phyloP scores from a whole-genome alignment of 805 yeast genomes.

The Kuraishia ogatae region DNA sequence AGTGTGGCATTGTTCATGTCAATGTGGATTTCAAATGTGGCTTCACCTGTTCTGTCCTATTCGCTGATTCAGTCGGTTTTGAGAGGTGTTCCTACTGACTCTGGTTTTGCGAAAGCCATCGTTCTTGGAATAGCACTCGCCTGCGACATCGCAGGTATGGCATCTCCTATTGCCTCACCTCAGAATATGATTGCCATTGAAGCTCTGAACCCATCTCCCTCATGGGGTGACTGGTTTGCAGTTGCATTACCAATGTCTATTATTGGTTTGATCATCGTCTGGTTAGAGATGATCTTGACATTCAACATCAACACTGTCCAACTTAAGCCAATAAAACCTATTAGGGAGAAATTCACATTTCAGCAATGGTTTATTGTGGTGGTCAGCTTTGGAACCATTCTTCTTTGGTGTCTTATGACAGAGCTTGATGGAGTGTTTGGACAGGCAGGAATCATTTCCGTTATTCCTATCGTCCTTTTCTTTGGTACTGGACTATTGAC shows the following conservation, averaged over 20 bases:
- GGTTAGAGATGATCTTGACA: slow-evolving; percentile 45
- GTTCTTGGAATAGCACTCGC: slow-evolving; percentile 37
- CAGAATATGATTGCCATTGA: slow-evolving; percentile 48
- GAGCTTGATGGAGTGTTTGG: slow-evolving; percentile 35
- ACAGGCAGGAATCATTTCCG: slow-evolving; percentile 37
- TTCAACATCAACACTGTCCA: slow-evolving; percentile 41
- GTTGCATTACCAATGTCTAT: slow-evolving; percentile 39
- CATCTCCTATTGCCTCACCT: slow-evolving; percentile 46
- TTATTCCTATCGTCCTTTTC: slow-evolving; percentile 37
- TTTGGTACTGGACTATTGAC: slow-evolving; percentile 42
- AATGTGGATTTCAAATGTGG: slow-evolving; percentile 53
- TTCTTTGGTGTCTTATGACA: slow-evolving; percentile 40
- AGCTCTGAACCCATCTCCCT: slow-evolving; percentile 41
- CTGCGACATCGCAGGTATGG: slow-evolving; percentile 46
- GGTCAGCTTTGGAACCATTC: slow-evolving; percentile 34
- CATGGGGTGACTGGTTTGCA: slow-evolving; percentile 52
- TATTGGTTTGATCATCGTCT: slow-evolving; percentile 29
- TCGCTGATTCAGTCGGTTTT: slow-evolving; percentile 41
- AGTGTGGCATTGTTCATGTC: slow-evolving; percentile 41
- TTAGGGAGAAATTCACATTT: slow-evolving; percentile 33
- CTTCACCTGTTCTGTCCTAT: slow-evolving; percentile 46
- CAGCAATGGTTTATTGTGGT: slow-evolving; percentile 33
- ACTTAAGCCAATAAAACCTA: slow-evolving; percentile 36
- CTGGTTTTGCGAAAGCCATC: slow-evolving; percentile 20
- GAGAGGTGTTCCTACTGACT: slow-evolving; percentile 27